Conservation (phyloP, 306 rosid species). For the Pachyrhizus erosus region DNA sequence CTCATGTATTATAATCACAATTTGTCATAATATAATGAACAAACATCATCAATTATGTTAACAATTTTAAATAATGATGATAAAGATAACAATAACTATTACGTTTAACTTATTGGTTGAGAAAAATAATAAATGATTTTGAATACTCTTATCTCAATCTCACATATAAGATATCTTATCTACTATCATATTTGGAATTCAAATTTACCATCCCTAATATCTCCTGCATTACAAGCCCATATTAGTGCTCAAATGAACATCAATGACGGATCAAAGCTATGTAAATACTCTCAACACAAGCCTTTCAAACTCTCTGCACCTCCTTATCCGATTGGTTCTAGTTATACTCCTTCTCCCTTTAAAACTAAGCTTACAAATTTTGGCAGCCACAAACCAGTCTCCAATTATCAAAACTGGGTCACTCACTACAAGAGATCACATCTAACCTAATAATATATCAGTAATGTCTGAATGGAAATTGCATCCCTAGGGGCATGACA, state of each 20-base stretch:
- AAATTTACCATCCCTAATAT: neutral
- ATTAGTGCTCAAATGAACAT: neutral
- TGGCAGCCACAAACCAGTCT: neutral
- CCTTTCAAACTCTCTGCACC: neutral
- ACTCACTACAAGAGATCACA: neutral
- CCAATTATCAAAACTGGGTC: slow-evolving; percentile 34
- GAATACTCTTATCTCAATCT: neutral
- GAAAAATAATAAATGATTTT: no score
- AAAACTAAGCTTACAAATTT: slow-evolving; percentile 2
- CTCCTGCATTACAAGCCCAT: neutral
- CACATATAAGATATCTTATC: neutral
- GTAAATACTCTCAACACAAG: slow-evolving; percentile 3
- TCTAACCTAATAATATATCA: slow-evolving; percentile 15
- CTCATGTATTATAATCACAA: no score
- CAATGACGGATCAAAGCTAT: neutral
- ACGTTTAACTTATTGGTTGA: no score
- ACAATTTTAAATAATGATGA: no score
- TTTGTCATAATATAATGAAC: no score
- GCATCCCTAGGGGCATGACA: slow-evolving; percentile 21
- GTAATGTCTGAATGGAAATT: slow-evolving; percentile 26
- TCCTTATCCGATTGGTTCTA: neutral
- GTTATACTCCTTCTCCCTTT: neutral
- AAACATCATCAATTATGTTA: no score
- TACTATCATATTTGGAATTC: neutral
- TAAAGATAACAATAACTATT: no score